phyloP scores from a whole-genome alignment of 371 early-diverging fungal genomes.

The Smittium mucronatum region DNA sequence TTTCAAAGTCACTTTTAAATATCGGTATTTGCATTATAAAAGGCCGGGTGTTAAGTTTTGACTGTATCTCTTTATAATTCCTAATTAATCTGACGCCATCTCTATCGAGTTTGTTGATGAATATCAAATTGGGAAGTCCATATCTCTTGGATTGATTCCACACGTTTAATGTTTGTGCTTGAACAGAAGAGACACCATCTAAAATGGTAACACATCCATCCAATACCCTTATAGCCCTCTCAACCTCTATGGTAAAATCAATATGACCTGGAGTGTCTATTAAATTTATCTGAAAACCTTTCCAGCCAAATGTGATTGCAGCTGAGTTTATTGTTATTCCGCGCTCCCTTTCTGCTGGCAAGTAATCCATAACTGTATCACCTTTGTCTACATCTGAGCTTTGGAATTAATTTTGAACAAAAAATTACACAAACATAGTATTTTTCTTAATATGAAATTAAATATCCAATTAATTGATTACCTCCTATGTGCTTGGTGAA shows the following conservation, averaged over 20 bases:
- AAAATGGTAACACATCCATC: conserved; percentile 88
- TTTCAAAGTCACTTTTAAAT: conserved; percentile 25
- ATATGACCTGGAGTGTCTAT: conserved; percentile 96
- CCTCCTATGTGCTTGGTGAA: conserved; percentile 55
- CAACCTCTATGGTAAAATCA: conserved; percentile 93
- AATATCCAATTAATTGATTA: conserved; percentile 41
- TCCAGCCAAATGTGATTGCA: conserved; percentile 88
- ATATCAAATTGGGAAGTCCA: conserved; percentile 67
- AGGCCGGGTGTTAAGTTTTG: conserved; percentile 49
- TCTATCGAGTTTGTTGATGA: conserved; percentile 92
- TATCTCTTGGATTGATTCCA: conserved; percentile 83
- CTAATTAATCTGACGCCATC: conserved; percentile 55
- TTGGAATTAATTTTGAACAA: neutral
- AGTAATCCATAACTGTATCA: conserved; percentile 87
- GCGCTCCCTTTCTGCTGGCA: conserved; percentile 77
- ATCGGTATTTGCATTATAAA: conserved; percentile 64
- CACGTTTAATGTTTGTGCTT: conserved; percentile 92
- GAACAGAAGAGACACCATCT: conserved; percentile 92
- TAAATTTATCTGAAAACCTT: conserved; percentile 66
- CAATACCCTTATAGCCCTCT: conserved; percentile 77
- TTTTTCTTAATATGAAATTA: too few relatives aligned
- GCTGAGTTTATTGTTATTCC: conserved; percentile 94
- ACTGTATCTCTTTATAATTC: conserved; percentile 48
- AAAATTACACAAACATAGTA: too few relatives aligned
- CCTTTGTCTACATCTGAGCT: conserved; percentile 72